Conservation (phyloP, 129 eudicot genomes). For the Apium graveolens region DNA sequence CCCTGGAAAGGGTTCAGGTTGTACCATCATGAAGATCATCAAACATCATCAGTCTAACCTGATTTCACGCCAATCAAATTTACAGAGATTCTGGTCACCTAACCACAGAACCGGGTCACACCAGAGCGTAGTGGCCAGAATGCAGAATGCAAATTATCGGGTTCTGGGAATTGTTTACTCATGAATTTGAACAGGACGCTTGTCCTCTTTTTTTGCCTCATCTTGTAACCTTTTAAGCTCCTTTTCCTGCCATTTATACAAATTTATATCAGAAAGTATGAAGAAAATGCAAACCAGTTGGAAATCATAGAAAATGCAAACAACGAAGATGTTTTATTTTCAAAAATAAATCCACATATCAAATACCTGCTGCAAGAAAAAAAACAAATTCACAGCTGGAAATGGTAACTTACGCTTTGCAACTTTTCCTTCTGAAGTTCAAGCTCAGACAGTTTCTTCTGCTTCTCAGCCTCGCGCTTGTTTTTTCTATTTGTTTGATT, state of each 20-base stretch:
- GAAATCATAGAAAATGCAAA: background rate
- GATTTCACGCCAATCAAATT: background rate
- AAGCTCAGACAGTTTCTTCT: constrained; percentile 59
- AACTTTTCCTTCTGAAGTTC: constrained; percentile 84
- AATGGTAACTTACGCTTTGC: constrained; percentile 48
- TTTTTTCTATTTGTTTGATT: constrained; percentile 77
- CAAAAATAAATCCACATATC: background rate
- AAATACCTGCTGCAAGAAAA: background rate
- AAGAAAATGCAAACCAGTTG: background rate
- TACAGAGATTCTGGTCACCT: background rate
- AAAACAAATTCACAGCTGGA: background rate
- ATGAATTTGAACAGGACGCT: too few species aligned
- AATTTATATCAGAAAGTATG: background rate
- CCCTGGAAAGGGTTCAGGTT: background rate
- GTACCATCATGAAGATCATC: background rate
- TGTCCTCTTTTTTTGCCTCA: constrained; percentile 81
- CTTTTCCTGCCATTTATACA: constrained; percentile 67
- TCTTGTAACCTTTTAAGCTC: constrained; percentile 78
- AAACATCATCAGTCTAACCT: background rate
- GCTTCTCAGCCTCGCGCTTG: constrained; percentile 76
- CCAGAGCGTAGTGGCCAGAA: background rate
- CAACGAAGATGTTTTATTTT: background rate
- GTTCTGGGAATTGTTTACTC: background rate
- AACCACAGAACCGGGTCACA: background rate
- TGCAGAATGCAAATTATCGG: background rate